phyloP scores from a whole-genome alignment of 441 rosid species.

The Erodium moschatum region DNA sequence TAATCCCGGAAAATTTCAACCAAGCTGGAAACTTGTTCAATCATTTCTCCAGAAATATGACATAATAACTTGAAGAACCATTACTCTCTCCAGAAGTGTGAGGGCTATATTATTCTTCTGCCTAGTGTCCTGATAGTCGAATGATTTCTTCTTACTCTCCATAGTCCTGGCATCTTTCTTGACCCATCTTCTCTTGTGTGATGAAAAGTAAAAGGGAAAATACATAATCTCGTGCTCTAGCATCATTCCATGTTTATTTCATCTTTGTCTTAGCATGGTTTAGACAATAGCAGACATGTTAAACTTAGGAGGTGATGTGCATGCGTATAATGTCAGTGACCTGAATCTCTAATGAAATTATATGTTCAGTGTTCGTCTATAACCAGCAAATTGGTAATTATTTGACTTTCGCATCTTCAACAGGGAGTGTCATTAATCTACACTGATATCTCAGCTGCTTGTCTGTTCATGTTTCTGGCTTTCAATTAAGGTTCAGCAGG shows the following conservation, averaged over 20 bases:
- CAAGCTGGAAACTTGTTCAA: background rate
- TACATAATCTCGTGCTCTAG: background rate
- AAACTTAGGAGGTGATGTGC: background rate
- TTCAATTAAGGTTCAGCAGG: background rate
- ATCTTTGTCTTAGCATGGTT: background rate
- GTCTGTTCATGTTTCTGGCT: background rate
- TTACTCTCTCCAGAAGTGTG: background rate
- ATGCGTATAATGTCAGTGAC: background rate
- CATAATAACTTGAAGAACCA: background rate
- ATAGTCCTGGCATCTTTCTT: background rate
- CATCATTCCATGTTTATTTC: slow-evolving; percentile 1
- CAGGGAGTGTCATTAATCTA: background rate
- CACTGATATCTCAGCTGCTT: slow-evolving; percentile 6
- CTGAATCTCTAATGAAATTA: slow-evolving; percentile 4
- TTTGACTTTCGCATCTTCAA: background rate
- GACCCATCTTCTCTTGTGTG: background rate
- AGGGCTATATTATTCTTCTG: background rate
- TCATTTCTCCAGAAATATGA: background rate
- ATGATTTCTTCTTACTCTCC: slow-evolving; percentile 3
- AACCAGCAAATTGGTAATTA: background rate
- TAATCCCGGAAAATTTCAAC: background rate
- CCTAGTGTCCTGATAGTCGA: background rate
- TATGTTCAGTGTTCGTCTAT: background rate
- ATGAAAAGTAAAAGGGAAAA: background rate
- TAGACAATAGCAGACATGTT: background rate